These are phyloP conservation scores for Trichoderma polysporum DNA, from an alignment of 2,329 filamentous ascomycete species.

Conservation along the genomic window DNA sequence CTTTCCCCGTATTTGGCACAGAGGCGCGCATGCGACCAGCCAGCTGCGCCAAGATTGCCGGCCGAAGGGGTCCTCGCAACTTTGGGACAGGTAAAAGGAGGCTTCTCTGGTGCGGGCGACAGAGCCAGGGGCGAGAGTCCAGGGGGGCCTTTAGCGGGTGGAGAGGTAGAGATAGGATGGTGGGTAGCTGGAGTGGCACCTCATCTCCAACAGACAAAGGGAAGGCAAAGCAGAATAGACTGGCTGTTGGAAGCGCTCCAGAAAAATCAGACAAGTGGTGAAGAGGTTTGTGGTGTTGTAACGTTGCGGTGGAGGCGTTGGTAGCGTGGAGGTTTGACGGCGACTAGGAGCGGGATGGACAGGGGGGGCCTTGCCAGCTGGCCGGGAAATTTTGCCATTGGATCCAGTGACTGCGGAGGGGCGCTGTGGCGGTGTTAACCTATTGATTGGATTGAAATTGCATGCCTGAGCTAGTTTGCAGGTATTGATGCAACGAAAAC, in stretches of 20 bases:
- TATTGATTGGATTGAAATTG: not conserved
- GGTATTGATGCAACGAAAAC: not conserved
- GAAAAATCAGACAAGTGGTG: not conserved
- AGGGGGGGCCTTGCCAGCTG: slow-evolving; percentile 7
- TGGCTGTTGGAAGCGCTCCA: not conserved
- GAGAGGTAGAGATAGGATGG: not conserved
- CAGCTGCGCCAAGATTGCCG: not conserved
- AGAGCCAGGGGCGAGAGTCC: not conserved
- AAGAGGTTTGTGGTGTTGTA: slow-evolving; percentile 22
- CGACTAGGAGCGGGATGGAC: slow-evolving; percentile 12
- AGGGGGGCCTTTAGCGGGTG: slow-evolving; percentile 1
- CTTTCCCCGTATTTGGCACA: slow-evolving; percentile 3
- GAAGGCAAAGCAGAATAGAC: not conserved
- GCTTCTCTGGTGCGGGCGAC: not conserved
- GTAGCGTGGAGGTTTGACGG: slow-evolving; percentile 21
- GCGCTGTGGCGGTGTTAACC: not conserved
- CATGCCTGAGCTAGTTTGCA: not conserved
- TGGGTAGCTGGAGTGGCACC: slow-evolving; percentile 9
- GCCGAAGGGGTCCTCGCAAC: not conserved
- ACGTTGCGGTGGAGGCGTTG: slow-evolving; percentile 21
- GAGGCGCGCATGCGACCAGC: slow-evolving; percentile 10
- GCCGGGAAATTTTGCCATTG: slow-evolving; percentile 22
- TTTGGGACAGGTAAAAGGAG: slow-evolving; percentile 3
- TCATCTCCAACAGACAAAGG: not conserved
- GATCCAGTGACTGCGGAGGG: slow-evolving; percentile 4